A percentile compares a stretch with the other conserved stretches of the same genome.
Evolutionary conservation across 148 eudicot species (phyloP).

Genomic region (Spergularia marina): DNA sequence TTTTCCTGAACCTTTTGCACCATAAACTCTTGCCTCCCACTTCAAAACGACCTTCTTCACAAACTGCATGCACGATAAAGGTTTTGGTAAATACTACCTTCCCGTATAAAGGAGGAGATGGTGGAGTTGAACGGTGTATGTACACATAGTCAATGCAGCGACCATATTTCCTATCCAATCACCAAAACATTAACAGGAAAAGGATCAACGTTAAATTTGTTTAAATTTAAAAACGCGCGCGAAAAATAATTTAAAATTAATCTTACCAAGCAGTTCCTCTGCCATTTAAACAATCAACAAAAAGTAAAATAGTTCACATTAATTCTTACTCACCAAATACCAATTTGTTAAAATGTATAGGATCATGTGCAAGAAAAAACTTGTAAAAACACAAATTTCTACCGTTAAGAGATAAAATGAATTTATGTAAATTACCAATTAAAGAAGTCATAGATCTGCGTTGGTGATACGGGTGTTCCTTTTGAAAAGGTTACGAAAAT

Average conservation of each 20-base stretch:
- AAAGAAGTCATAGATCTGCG: not conserved
- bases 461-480: not conserved
- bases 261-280: too few relatives aligned
- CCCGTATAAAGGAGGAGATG: not conserved
- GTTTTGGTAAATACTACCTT: slow-evolving; percentile 2
- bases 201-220: not conserved
- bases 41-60: not conserved
- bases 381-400: not conserved
- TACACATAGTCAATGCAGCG: slow-evolving; percentile 2
- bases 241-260: too few relatives aligned
- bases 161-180: slow-evolving; percentile 10
- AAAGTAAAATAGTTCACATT: too few relatives aligned
- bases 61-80: not conserved
- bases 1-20: slow-evolving; percentile 7
- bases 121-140: not conserved
- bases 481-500: slow-evolving; percentile 21
- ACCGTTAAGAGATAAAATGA: not conserved
- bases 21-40: not conserved
- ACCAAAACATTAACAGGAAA: not conserved
- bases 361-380: not conserved
- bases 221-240: too few relatives aligned
- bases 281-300: too few relatives aligned
- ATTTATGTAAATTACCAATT: slow-evolving; percentile 1
- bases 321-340: too few relatives aligned
- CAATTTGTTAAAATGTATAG: not conserved